These are phyloP conservation scores for Moniliophthora roreri DNA, from an alignment of 1,284 basidiomycete species.

Conservation along the genomic window DNA sequence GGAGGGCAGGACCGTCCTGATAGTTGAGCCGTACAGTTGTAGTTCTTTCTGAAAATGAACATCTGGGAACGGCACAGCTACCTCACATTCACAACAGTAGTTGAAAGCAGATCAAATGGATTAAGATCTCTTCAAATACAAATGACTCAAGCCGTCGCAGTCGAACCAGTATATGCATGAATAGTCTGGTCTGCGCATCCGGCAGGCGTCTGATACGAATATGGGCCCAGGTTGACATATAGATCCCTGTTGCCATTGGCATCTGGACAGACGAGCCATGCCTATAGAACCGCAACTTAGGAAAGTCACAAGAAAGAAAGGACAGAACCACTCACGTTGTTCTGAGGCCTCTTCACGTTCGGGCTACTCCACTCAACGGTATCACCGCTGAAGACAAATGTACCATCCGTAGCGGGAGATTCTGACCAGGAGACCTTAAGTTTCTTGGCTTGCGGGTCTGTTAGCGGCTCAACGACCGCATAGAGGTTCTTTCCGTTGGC, in stretches of 20 bases:
- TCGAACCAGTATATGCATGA: slow-evolving; percentile 56
- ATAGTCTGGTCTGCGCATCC: slow-evolving; percentile 64
- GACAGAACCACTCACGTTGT: slow-evolving; percentile 37
- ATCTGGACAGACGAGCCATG: slow-evolving; percentile 56
- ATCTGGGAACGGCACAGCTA: no score
- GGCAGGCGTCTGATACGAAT: slow-evolving; percentile 55
- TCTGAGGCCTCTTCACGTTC: slow-evolving; percentile 45
- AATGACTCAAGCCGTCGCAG: not conserved
- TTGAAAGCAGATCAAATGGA: no score
- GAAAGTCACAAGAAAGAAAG: not conserved
- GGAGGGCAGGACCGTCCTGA: no score
- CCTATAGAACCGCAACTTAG: slow-evolving; percentile 28
- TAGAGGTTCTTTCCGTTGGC: slow-evolving; percentile 42
- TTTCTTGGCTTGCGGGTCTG: slow-evolving; percentile 39
- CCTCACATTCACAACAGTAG: no score
- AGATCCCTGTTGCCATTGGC: slow-evolving; percentile 43
- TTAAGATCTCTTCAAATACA: no score
- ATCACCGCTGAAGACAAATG: slow-evolving; percentile 54
- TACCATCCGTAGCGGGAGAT: slow-evolving; percentile 46
- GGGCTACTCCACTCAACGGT: slow-evolving; percentile 55
- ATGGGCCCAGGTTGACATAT: slow-evolving; percentile 59
- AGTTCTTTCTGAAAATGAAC: no score
- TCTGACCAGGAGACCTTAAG: slow-evolving; percentile 50
- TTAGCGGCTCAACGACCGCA: slow-evolving; percentile 46
- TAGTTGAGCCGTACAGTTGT: no score